Conservation (phyloP, 148 eudicot species). For the Nyssa sinensis region DNA sequence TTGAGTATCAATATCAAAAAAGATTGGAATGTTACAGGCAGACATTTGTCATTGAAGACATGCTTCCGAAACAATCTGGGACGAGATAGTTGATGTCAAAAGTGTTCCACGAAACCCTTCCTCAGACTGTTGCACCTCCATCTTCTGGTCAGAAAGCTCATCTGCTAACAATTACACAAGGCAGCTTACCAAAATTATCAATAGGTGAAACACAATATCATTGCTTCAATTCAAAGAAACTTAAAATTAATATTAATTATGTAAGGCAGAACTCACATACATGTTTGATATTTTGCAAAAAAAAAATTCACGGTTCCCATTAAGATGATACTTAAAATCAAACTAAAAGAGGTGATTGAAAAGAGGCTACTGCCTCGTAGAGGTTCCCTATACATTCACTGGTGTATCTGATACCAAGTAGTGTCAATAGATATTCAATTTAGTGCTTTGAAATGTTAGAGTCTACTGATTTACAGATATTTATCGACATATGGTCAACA, state of each 20-base stretch:
- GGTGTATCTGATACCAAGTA: too few relatives aligned
- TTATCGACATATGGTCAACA: too few relatives aligned
- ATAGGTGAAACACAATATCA: neutral
- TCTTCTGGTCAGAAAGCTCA: conserved; percentile 78
- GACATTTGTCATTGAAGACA: conserved; percentile 13
- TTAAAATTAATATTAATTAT: neutral
- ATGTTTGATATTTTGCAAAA: neutral
- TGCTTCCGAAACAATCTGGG: conserved; percentile 52
- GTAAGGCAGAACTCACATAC: neutral
- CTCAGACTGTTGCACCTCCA: conserved; percentile 66
- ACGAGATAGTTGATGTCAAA: conserved; percentile 63
- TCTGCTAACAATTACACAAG: conserved; percentile 38
- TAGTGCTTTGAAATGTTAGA: too few relatives aligned
- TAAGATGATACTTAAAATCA: neutral
- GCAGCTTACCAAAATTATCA: conserved; percentile 2
- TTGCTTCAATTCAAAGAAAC: neutral
- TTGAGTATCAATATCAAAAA: conserved; percentile 3
- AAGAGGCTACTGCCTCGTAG: too few relatives aligned
- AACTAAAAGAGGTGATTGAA: neutral
- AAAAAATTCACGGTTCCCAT: neutral
- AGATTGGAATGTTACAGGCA: conserved; percentile 5
- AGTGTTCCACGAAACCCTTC: conserved; percentile 96
- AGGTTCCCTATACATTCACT: too few relatives aligned
- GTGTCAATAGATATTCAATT: too few relatives aligned
- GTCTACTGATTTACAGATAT: too few relatives aligned